Base-by-base conservation (phyloP, 2,329 filamentous ascomycete genomes). In the Cladosporium sp. region DNA sequence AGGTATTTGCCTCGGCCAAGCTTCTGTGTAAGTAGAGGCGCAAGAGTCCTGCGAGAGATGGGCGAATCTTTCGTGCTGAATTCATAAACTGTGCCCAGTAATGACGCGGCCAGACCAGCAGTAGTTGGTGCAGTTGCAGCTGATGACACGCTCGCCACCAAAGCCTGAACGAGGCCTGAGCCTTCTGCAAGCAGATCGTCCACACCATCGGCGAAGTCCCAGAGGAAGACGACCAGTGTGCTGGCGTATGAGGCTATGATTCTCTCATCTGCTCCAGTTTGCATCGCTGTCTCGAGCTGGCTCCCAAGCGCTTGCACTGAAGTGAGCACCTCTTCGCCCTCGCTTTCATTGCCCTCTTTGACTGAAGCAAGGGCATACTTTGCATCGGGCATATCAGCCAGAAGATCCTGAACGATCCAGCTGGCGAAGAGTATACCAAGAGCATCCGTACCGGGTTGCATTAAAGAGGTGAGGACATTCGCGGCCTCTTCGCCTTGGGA, bases 41-140 rank as follows among this genome's bases (percentile, higher is more conserved):
- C 89, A 45, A 99, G 77, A 9, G 88, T 92, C 22, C 86, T 81
- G 61, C 94, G 84, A 5, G 93, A 84, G 54, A 99, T 88, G 0
- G 94, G 91, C 0, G 93, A 97, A 74, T 99, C 94, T 71, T 96
- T 96, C 0, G 93, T 97, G 9, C 93, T 97, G 69, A 97, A 99
- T 69, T 99, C 94, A 71, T 97, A 99, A 4, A 94, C 82, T 19
- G 95, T 87, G 9, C 93, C 94, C 1, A 97, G 80, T 0, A 99
- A 77, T 70, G 92, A 86, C 15, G 92, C 88, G 70, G 89, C 91
- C 12, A 99, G 80, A 1, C 94, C 94, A 15, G 67, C 59, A 7
- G 70, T 62, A 6, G 68, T 59, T 4, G 67, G 64, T 75, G 69
- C 78, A 69, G 65, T 81, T 76, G 61, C 87, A 40, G 90, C 85